These are phyloP conservation scores for Alliaria petiolata DNA, from an alignment of 345 rosid species.

Conservation along the genomic window DNA sequence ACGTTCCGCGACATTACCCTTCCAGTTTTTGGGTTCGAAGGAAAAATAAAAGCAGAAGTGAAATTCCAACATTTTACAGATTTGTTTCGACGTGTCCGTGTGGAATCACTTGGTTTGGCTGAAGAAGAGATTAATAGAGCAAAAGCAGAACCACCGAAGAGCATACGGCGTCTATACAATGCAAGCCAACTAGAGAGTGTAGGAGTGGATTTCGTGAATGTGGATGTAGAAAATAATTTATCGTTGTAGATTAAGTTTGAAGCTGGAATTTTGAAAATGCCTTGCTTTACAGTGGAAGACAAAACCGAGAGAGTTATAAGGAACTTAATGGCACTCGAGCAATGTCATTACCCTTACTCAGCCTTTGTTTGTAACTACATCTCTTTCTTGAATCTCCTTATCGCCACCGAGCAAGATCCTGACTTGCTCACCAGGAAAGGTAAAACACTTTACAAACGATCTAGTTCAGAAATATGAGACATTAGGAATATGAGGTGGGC, in stretches of 20 bases:
- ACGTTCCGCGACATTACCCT: neutral
- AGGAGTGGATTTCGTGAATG: slow-evolving; percentile 19
- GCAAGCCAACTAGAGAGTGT: slow-evolving; percentile 27
- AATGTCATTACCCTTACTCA: slow-evolving; percentile 1
- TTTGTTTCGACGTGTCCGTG: slow-evolving; percentile 15
- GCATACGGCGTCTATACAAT: neutral
- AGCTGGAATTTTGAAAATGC: slow-evolving; percentile 8
- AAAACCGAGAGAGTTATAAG: slow-evolving; percentile 13
- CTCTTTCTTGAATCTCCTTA: slow-evolving; percentile 25
- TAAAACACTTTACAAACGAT: neutral
- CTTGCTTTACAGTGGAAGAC: neutral
- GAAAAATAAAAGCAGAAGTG: neutral
- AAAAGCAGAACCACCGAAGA: neutral
- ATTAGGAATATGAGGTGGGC: too few relatives aligned
- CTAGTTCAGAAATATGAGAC: too few relatives aligned
- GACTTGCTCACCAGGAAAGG: slow-evolving; percentile 32
- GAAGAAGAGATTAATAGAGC: too few relatives aligned
- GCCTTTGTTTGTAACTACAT: slow-evolving; percentile 20
- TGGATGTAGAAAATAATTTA: neutral
- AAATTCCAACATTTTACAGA: slow-evolving; percentile 26
- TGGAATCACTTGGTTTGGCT: slow-evolving; percentile 15
- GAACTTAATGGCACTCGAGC: slow-evolving; percentile 33
- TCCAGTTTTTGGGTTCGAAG: neutral
- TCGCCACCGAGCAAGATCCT: slow-evolving; percentile 16
- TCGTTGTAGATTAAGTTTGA: slow-evolving; percentile 19